These are phyloP conservation scores for Oryza meridionalis DNA, from an alignment of 176 grass and related monocot species.

Conservation along the genomic window DNA sequence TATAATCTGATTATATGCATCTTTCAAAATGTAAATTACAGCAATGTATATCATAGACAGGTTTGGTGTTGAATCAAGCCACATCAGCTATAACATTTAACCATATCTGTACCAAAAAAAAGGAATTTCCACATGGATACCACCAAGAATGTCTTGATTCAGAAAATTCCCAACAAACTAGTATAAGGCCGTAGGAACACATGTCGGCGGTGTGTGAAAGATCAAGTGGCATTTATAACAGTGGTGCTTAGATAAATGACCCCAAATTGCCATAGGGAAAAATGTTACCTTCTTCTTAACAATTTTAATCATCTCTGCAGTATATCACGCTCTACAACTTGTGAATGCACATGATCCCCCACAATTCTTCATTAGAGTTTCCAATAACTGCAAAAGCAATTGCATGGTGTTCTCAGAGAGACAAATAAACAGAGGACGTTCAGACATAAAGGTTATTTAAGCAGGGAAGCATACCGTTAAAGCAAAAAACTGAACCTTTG, in stretches of 20 bases:
- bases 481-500: conserved; percentile 78
- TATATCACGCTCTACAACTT: conserved; percentile 83
- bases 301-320: conserved; percentile 85
- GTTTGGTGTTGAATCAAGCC: neutral
- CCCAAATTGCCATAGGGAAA: neutral
- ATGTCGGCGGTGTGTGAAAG: too few relatives aligned
- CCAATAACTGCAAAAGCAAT: conserved; percentile 65
- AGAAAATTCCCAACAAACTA: neutral
- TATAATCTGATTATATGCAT: neutral
- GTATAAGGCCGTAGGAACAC: too few relatives aligned
- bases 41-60: neutral
- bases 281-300: conserved; percentile 72
- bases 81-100: neutral
- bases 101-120: neutral
- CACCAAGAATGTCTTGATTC: neutral
- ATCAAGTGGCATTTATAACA: neutral
- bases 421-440: neutral
- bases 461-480: conserved; percentile 63
- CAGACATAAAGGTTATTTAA: conserved; percentile 1
- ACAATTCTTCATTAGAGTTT: conserved; percentile 89
- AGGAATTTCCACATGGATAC: neutral
- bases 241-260: neutral
- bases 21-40: neutral
- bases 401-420: conserved; percentile 26
- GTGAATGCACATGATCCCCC: conserved; percentile 70